Base-by-base conservation (phyloP, 148 eudicot genomes). In the Polygonum aviculare region DNA sequence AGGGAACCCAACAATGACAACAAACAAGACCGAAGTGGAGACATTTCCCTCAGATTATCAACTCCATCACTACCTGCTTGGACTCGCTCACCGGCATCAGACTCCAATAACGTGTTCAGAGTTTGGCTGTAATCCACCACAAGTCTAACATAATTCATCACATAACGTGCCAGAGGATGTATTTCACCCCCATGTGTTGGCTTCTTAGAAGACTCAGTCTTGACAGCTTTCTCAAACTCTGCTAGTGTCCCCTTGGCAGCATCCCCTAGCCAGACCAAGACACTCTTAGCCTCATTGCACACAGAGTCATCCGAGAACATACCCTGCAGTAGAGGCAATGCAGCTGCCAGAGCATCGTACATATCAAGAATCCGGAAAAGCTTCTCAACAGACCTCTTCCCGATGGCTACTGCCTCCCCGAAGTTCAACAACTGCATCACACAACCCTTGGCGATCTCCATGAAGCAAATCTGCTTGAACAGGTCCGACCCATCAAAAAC, bases 141-240 rank as follows among this genome's bases (percentile, higher is more conserved):
- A 79, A 95, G 83, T 75, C 83, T 93, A 36, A 86, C 86, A 81
- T 96, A 96, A 85, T 96, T 96, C 99, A 96, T 93, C 12, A 93
- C 98, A 84, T 96, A 96, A 0, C 99, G 85, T 0, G 93, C 81
- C 63, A 96, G 77, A 0, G 99, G 99, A 33, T 96, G 99, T 76
- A 96, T 85, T 77, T 88, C 97, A 44, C 91, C 97, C 36, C 90
- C 90, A 22, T 83, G 93, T 16, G 83, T 78, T 0, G 90, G 85
- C 69, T 82, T 90, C 82, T 80, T 83, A 0, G 97, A 87, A 2
- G 87, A 35, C 74, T 96, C 98, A 4, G 87, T 87, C 80, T 85
- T 82, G 39, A 96, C 98, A 39, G 97, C 98, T 48, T 84, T 86
- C 83, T 96, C 98, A 78, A 96, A 93, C 85, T 96, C 99, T 4